A percentile compares a stretch with the other conserved stretches of the same genome.
Conservation (phyloP, 2,329 filamentous ascomycete genomes). For the Aspergillus sp. region DNA sequence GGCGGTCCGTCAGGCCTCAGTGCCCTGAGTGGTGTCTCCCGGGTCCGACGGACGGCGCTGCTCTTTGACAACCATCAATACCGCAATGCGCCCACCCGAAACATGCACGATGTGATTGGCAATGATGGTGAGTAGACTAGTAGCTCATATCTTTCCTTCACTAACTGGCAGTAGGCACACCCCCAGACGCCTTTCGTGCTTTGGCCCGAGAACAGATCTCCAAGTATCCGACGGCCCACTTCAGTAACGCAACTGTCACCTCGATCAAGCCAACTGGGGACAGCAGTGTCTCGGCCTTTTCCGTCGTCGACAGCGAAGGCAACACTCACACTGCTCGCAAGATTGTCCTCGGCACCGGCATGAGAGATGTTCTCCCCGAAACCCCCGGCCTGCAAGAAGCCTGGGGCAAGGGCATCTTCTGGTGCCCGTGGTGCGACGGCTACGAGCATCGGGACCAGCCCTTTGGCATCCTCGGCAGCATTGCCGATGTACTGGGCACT, state of each 20-base stretch:
- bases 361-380: constrained; percentile 54
- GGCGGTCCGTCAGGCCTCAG: constrained; percentile 58
- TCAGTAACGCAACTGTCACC: constrained; percentile 55
- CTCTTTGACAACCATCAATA: constrained; percentile 61
- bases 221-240: constrained; percentile 50
- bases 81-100: constrained; percentile 55
- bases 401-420: constrained; percentile 61
- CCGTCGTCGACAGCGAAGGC: constrained; percentile 37
- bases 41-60: constrained; percentile 55
- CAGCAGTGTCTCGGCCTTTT: constrained; percentile 44
- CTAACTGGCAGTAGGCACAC: constrained; percentile 46
- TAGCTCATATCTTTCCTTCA: not conserved
- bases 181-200: constrained; percentile 55
- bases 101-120: constrained; percentile 63
- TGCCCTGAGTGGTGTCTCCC: constrained; percentile 56
- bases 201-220: constrained; percentile 54
- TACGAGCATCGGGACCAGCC: constrained; percentile 60
- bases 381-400: constrained; percentile 56
- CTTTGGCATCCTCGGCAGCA: constrained; percentile 53
- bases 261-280: constrained; percentile 25
- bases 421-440: constrained; percentile 66
- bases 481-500: constrained; percentile 45
- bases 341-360: constrained; percentile 58
- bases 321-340: constrained; percentile 50
- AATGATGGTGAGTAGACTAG: constrained; percentile 51